Evolutionary conservation across 257 asterid genomes (phyloP).

Genomic region (Verbascum thapsus): DNA sequence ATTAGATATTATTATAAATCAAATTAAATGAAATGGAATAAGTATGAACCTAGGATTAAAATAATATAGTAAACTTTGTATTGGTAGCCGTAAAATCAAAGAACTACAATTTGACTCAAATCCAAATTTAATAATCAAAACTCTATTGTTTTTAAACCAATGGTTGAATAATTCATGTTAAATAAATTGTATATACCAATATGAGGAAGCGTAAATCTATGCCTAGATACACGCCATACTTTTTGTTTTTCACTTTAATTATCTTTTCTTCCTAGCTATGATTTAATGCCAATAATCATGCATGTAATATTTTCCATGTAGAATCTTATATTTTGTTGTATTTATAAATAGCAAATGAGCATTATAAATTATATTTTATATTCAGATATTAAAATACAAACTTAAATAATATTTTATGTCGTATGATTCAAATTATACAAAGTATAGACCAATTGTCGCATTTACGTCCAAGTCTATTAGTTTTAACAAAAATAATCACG

Average conservation of each 20-base stretch:
- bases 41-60: constrained; percentile 5
- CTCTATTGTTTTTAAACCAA: background rate
- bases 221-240: background rate
- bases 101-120: constrained; percentile 19
- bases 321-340: too few species aligned
- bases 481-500: too few species aligned
- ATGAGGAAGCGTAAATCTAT: background rate
- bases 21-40: background rate
- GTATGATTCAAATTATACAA: too few species aligned
- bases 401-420: too few species aligned
- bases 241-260: constrained; percentile 8
- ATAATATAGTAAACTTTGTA: background rate
- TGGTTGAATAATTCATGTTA: background rate
- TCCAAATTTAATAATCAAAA: background rate
- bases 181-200: background rate
- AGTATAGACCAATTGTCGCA: too few species aligned
- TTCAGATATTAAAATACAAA: too few species aligned
- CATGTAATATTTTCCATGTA: too few species aligned
- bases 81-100: constrained; percentile 5
- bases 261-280: background rate
- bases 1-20: background rate
- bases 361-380: too few species aligned
- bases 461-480: too few species aligned
- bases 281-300: too few species aligned
- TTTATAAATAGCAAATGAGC: too few species aligned